Conservation (phyloP, 305 asterid genomes). For the Ilex paraguariensis region DNA sequence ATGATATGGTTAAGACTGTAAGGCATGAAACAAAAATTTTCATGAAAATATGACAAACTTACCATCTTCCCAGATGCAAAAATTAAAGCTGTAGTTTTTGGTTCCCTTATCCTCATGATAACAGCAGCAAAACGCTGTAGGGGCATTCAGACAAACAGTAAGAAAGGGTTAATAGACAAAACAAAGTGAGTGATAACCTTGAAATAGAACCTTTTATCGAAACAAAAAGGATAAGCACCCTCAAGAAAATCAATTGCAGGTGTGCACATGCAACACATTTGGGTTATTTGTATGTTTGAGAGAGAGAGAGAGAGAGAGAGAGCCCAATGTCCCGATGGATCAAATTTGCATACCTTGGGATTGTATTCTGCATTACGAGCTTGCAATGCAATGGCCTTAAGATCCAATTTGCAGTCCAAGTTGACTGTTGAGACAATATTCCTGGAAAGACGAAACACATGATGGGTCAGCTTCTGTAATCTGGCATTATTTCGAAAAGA, state of each 20-base stretch:
- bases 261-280: background rate
- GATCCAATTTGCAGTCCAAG: slow-evolving; percentile 80
- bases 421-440: slow-evolving; percentile 78
- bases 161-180: no score
- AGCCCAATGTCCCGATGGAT: no score
- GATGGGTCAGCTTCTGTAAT: background rate
- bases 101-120: slow-evolving; percentile 88
- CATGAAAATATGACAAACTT: slow-evolving; percentile 1
- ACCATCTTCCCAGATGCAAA: slow-evolving; percentile 93
- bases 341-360: slow-evolving; percentile 44
- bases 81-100: slow-evolving; percentile 76
- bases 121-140: slow-evolving; percentile 93
- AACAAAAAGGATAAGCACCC: no score
- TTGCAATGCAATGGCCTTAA: slow-evolving; percentile 73
- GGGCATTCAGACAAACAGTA: background rate
- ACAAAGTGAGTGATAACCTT: background rate
- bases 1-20: no score
- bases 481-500: background rate
- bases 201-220: no score
- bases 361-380: slow-evolving; percentile 85
- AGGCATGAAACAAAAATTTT: no score
- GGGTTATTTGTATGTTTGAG: no score
- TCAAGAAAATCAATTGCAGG: background rate
- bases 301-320: no score
- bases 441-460: slow-evolving; percentile 30